Percentiles rank a stretch among this genome's conserved stretches.
phyloP scores from a whole-genome alignment of 2,329 filamentous ascomycete species.

The Ceratocystiopsis sp. region DNA sequence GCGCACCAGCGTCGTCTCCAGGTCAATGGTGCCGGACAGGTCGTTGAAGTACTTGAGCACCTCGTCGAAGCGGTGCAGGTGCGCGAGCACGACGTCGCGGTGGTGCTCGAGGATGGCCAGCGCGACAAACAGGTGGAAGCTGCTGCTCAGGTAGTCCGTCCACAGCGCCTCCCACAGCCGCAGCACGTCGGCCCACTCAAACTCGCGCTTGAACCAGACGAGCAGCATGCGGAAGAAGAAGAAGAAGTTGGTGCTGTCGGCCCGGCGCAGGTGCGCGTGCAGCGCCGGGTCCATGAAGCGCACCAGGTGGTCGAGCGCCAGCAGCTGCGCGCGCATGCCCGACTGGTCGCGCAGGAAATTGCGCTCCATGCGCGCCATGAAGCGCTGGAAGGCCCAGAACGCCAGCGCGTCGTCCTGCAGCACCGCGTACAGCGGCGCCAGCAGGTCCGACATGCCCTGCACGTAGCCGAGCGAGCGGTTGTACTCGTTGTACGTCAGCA shows the following conservation, averaged over 20 bases:
- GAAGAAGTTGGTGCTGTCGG: conserved; percentile 97
- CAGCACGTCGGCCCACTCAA: conserved; percentile 73
- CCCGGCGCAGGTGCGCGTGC: conserved; percentile 73
- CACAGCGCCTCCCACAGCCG: conserved; percentile 84
- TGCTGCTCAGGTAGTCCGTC: conserved; percentile 79
- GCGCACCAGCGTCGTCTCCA: conserved; percentile 68
- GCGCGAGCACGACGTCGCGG: conserved; percentile 87
- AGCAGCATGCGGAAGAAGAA: conserved; percentile 99
- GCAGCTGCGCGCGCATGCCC: conserved; percentile 83
- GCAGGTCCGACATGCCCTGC: conserved; percentile 94
- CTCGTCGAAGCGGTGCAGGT: conserved; percentile 88
- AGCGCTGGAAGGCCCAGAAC: conserved; percentile 90
- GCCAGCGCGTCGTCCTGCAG: conserved; percentile 94
- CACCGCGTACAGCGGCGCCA: conserved; percentile 91
- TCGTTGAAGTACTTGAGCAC: conserved; percentile 98
- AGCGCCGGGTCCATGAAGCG: conserved; percentile 93
- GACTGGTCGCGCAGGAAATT: conserved; percentile 94
- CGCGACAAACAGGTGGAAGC: conserved; percentile 89
- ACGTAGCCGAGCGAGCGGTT: conserved; percentile 93
- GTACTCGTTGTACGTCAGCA: conserved; percentile 95
- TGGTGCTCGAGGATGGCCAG: conserved; percentile 92
- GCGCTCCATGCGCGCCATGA: conserved; percentile 96
- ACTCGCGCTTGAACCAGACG: conserved; percentile 98
- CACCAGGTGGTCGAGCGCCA: conserved; percentile 83
- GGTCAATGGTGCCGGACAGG: conserved; percentile 80